Base-by-base conservation (phyloP, 2,329 filamentous ascomycete genomes). In the Seiridium unicorne region DNA sequence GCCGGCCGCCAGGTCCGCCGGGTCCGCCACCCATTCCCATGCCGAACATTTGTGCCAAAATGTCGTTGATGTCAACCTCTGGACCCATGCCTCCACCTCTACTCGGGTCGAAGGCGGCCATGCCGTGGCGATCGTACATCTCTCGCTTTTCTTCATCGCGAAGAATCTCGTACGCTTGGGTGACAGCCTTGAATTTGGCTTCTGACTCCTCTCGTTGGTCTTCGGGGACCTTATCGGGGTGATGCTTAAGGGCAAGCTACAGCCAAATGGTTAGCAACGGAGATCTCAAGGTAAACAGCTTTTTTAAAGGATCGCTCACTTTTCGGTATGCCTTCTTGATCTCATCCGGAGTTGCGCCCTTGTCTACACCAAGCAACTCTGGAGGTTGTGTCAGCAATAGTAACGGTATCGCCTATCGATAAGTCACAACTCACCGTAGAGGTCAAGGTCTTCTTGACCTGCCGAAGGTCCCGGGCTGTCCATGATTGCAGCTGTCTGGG, bases 291-390 rank as follows among this genome's bases (percentile, higher is more conserved):
- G 11, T 18, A 35, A 11, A 38, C 11, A 18, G 1, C 9, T 3
- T 36, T 11, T 35, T 18, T n/a, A 36, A n/a, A 8, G 35, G 5
- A 40, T 47, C 57, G 46, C 54, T n/a, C 42, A 93, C 93, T 85
- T 96, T 97, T 79, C 94, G 90, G 79, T 97, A 97, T 63, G 93
- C 93, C 78, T 97, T 97, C 76, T 95, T 96, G 77, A 98, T 90
- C 70, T 97, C 91, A 59, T 89, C 86, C 70, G 89, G 89, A 63
- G 82, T 88, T 57, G 93, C 91, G 63, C 79, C 79, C 73, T 84
- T 89, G 57, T 88, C 81, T 68, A 98, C 84, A 61, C 87, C 90
- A 63, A 98, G 87, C 68, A 97, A 82, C 79, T 89, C 93, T 96
- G 71, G 60, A 49, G 44, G 61, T 5, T 53, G 4, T 44, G 48